phyloP scores from a whole-genome alignment of 306 rosid genomes.

The Pueraria montana region DNA sequence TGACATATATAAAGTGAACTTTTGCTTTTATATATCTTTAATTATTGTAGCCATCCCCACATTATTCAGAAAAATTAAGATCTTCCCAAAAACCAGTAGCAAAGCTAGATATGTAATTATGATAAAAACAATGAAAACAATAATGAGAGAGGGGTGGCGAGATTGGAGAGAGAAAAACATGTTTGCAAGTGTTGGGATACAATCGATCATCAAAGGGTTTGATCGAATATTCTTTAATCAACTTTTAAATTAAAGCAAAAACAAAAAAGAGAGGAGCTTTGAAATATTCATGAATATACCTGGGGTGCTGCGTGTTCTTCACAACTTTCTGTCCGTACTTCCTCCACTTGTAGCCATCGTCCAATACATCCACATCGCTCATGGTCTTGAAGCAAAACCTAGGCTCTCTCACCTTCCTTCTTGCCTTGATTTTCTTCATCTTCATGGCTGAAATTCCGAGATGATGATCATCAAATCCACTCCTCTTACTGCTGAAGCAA shows the following conservation, averaged over 20 bases:
- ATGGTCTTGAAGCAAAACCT: slow-evolving; percentile 98
- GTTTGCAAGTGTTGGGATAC: slow-evolving; percentile 50
- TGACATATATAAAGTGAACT: slow-evolving; percentile 39
- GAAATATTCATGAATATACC: slow-evolving; percentile 55
- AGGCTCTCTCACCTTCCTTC: slow-evolving; percentile 97
- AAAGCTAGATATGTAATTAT: slow-evolving; percentile 54
- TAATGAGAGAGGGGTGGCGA: slow-evolving; percentile 47
- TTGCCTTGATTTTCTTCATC: slow-evolving; percentile 92
- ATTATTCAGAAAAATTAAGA: slow-evolving; percentile 38
- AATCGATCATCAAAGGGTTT: slow-evolving; percentile 33
- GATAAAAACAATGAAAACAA: slow-evolving; percentile 44
- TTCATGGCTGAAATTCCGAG: slow-evolving; percentile 75
- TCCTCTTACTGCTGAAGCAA: slow-evolving; percentile 62
- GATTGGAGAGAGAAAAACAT: slow-evolving; percentile 47
- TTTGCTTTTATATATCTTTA: slow-evolving; percentile 34
- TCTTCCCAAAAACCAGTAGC: slow-evolving; percentile 33
- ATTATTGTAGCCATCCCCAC: slow-evolving; percentile 45
- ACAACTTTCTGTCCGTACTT: slow-evolving; percentile 99
- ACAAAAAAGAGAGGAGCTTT: slow-evolving; percentile 18
- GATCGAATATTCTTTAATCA: slow-evolving; percentile 37
- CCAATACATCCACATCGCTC: slow-evolving; percentile 97
- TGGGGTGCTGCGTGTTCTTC: slow-evolving; percentile 98
- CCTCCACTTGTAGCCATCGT: slow-evolving; percentile 99
- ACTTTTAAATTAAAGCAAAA: slow-evolving; percentile 48
- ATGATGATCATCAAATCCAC: slow-evolving; percentile 54